phyloP scores from a whole-genome alignment of 176 grass and related monocot genomes.

The Typha latifolia region DNA sequence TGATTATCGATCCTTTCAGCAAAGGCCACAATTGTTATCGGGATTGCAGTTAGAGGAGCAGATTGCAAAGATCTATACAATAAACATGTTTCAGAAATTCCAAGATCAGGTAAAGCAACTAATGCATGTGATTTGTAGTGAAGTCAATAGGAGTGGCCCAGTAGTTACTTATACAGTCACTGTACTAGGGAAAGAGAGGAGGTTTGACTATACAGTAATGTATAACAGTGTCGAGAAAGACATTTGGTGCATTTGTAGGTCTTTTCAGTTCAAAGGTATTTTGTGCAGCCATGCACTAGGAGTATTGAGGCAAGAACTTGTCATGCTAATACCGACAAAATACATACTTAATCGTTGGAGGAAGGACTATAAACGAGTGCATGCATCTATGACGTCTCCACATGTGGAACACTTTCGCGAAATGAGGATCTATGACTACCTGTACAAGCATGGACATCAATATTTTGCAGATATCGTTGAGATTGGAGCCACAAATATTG shows the following conservation, averaged over 20 bases:
- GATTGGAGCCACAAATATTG: slow-evolving; percentile 71
- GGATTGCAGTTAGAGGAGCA: slow-evolving; percentile 79
- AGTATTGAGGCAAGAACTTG: slow-evolving; percentile 77
- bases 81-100: slow-evolving; percentile 91
- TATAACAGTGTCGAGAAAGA: slow-evolving; percentile 73
- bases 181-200: slow-evolving; percentile 62
- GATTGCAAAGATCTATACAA: slow-evolving; percentile 74
- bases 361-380: slow-evolving; percentile 83
- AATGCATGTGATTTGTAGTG: slow-evolving; percentile 63
- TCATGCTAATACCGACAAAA: slow-evolving; percentile 79
- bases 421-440: slow-evolving; percentile 46
- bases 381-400: slow-evolving; percentile 36
- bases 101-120: slow-evolving; percentile 80
- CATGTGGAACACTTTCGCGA: slow-evolving; percentile 35
- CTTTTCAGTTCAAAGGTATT: slow-evolving; percentile 93
- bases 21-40: slow-evolving; percentile 71
- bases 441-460: slow-evolving; percentile 66
- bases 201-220: slow-evolving; percentile 77
- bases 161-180: slow-evolving; percentile 69
- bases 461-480: slow-evolving; percentile 81
- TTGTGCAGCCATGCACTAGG: slow-evolving; percentile 87
- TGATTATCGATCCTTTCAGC: slow-evolving; percentile 85
- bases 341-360: slow-evolving; percentile 85
- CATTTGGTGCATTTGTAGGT: slow-evolving; percentile 82
- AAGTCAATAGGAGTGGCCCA: slow-evolving; percentile 48